Conservation (phyloP, 306 rosid species). For the Castanea mollissima region DNA sequence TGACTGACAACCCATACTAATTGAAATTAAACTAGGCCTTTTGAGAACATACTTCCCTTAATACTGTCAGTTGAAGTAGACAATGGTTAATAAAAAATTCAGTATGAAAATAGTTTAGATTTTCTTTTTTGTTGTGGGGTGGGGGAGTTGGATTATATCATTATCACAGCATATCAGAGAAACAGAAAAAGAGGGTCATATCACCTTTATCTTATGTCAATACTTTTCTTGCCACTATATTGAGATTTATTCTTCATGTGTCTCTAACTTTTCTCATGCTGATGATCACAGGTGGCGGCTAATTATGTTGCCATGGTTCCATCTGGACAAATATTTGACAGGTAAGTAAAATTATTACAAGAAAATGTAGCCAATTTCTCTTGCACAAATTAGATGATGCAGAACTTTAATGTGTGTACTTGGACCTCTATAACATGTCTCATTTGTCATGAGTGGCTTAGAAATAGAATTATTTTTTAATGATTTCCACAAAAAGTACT, state of each 20-base stretch:
- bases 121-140: background rate
- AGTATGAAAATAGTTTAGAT: background rate
- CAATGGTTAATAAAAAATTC: background rate
- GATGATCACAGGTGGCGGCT: slow-evolving; percentile 72
- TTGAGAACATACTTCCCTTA: background rate
- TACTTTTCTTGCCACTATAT: background rate
- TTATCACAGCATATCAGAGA: too few species aligned
- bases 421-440: background rate
- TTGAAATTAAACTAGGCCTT: background rate
- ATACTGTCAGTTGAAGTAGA: background rate
- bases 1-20: background rate
- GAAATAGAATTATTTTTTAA: background rate
- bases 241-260: slow-evolving; percentile 6
- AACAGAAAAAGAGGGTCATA: background rate
- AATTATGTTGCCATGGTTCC: slow-evolving; percentile 98
- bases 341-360: slow-evolving; percentile 38
- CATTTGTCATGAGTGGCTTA: background rate
- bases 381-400: slow-evolving; percentile 15
- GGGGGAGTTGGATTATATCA: background rate
- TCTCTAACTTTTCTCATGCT: background rate
- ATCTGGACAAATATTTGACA: slow-evolving; percentile 94
- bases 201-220: background rate
- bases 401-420: background rate
- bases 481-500: background rate
- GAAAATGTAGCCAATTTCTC: slow-evolving; percentile 5